Evolutionary conservation across 2,329 filamentous ascomycete species (phyloP).

Genomic region (Reticulascus tulasneorum): DNA sequence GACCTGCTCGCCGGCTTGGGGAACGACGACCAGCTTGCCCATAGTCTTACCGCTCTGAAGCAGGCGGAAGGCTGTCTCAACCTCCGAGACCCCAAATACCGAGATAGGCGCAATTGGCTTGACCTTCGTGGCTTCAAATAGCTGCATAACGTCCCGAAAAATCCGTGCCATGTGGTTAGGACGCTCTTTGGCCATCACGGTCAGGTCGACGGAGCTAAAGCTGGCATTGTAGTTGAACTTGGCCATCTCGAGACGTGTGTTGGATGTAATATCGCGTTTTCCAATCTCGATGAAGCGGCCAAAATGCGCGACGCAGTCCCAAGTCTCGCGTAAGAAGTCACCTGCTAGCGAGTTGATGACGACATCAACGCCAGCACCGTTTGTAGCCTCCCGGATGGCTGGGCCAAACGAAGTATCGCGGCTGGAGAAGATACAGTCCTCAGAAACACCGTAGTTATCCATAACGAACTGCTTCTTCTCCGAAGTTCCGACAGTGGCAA

Average conservation of each 20-base stretch:
- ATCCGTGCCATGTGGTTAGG: too few species aligned
- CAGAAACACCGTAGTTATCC: slow-evolving; percentile 19
- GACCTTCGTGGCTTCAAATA: too few species aligned
- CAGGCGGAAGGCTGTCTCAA: slow-evolving; percentile 29
- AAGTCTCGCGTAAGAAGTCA: slow-evolving; percentile 35
- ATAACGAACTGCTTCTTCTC: slow-evolving; percentile 25
- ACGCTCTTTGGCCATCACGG: too few species aligned
- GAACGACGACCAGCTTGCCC: slow-evolving; percentile 31
- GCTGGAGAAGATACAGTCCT: slow-evolving; percentile 20
- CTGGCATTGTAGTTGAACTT: slow-evolving; percentile 40
- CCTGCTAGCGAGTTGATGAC: slow-evolving; percentile 38
- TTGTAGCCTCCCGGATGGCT: slow-evolving; percentile 22
- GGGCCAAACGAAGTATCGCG: slow-evolving; percentile 22
- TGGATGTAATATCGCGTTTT: slow-evolving; percentile 31
- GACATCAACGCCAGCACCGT: slow-evolving; percentile 26
- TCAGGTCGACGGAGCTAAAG: slow-evolving; percentile 40
- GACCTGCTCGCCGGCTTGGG: slow-evolving; percentile 5
- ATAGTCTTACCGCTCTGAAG: slow-evolving; percentile 32
- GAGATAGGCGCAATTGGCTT: slow-evolving; percentile 26
- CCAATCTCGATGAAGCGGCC: slow-evolving; percentile 43
- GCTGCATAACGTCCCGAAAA: too few species aligned
- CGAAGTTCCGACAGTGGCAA: slow-evolving; percentile 23
- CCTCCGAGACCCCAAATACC: slow-evolving; percentile 16
- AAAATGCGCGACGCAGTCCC: slow-evolving; percentile 37
- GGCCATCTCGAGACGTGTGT: slow-evolving; percentile 41